Evolutionary conservation across 169 alveolate species (phyloP).

Genomic region (Cryptosporidium tyzzeri): DNA sequence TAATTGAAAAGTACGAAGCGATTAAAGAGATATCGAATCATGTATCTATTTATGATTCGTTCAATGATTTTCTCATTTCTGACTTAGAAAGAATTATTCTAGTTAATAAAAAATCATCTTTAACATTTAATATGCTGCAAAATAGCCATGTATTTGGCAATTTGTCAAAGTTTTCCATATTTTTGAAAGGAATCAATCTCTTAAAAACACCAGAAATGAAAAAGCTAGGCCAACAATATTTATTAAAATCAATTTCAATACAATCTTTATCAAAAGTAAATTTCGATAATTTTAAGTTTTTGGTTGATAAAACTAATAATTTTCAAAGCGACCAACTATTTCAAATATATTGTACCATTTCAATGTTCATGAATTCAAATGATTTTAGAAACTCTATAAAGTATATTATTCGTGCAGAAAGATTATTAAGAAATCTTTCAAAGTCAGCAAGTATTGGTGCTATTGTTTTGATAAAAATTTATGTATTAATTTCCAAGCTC

Average conservation of each 20-base stretch:
- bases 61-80: neutral
- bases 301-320: neutral
- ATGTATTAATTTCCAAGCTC: conserved; percentile 31
- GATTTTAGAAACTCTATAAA: neutral
- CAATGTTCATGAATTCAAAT: conserved; percentile 19
- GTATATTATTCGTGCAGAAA: conserved; percentile 15
- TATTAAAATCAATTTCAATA: neutral
- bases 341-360: conserved; percentile 13
- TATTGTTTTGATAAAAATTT: neutral
- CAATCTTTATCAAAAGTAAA: neutral
- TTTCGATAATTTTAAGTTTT: neutral
- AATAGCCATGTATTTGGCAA: neutral
- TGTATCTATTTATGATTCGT: neutral
- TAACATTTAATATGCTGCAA: conserved; percentile 15
- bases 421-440: neutral
- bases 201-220: conserved; percentile 16
- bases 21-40: neutral
- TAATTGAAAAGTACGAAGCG: neutral
- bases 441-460: neutral
- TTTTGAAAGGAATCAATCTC: conserved; percentile 20
- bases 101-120: neutral
- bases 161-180: conserved; percentile 6
- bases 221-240: conserved; percentile 7
- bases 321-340: neutral
- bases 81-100: neutral